Percentiles rank a stretch among this genome's conserved stretches.
Conservation (phyloP, 108 stramenopile genomes). For the Cyclostephanos invisitatus region DNA sequence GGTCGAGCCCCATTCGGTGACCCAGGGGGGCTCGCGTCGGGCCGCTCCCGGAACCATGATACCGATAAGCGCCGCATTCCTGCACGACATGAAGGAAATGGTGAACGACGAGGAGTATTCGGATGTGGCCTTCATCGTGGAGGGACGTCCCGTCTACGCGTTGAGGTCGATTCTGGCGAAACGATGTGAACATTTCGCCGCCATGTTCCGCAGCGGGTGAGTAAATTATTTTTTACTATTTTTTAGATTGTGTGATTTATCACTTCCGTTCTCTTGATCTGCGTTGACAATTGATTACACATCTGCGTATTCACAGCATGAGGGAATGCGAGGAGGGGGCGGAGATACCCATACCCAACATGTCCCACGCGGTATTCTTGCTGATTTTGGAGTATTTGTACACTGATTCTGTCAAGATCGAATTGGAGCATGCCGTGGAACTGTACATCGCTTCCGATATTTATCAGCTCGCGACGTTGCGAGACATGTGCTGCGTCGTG, state of each 20-base stretch:
- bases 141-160: slow-evolving; percentile 85
- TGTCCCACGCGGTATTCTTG: slow-evolving; percentile 82
- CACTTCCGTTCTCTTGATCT: no score
- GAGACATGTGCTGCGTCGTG: slow-evolving; percentile 91
- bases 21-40: slow-evolving; percentile 57
- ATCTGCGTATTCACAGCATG: no score
- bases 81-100: slow-evolving; percentile 83
- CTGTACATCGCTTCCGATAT: slow-evolving; percentile 92
- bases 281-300: no score
- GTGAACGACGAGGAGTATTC: slow-evolving; percentile 90
- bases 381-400: slow-evolving; percentile 93
- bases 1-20: slow-evolving; percentile 69
- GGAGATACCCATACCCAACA: slow-evolving; percentile 70
- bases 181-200: slow-evolving; percentile 94
- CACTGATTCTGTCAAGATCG: slow-evolving; percentile 90
- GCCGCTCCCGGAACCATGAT: slow-evolving; percentile 56
- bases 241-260: no score
- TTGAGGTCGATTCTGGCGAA: slow-evolving; percentile 86
- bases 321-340: slow-evolving; percentile 69
- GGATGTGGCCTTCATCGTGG: slow-evolving; percentile 93
- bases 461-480: slow-evolving; percentile 90
- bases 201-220: slow-evolving; percentile 96
- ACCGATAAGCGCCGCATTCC: slow-evolving; percentile 72
- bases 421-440: slow-evolving; percentile 87
- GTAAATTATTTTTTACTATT: no score